Conservation (phyloP, 1,139 yeast genomes). For the Pichia sp. region DNA sequence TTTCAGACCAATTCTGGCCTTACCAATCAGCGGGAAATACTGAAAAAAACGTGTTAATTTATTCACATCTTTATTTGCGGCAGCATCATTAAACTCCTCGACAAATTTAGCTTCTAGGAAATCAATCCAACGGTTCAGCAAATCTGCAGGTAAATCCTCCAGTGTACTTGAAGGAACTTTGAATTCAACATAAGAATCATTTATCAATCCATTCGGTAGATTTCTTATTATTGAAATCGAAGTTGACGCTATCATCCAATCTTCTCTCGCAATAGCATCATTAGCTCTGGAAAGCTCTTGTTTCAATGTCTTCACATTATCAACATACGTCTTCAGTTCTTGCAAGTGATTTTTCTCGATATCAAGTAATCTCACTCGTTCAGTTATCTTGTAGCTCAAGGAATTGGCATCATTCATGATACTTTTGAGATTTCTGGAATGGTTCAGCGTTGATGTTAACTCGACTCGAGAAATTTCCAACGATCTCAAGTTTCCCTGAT, state of each 20-base stretch:
- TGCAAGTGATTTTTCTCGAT: conserved; percentile 63
- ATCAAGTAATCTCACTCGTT: conserved; percentile 62
- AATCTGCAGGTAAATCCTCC: conserved; percentile 68
- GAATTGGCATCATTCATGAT: conserved; percentile 54
- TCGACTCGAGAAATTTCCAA: conserved; percentile 33
- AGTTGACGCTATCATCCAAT: conserved; percentile 68
- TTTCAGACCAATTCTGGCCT: conserved; percentile 62
- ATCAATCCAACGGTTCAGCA: conserved; percentile 50
- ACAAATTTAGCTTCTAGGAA: conserved; percentile 52
- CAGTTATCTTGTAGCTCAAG: conserved; percentile 60
- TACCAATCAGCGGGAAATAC: conserved; percentile 78
- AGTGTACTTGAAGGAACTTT: conserved; percentile 88
- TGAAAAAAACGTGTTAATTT: conserved; percentile 73
- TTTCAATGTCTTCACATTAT: conserved; percentile 54
- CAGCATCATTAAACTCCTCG: conserved; percentile 61
- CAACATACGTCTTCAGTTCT: conserved; percentile 56
- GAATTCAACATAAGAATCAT: conserved; percentile 67
- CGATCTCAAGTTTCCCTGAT: conserved; percentile 20
- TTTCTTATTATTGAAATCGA: conserved; percentile 47
- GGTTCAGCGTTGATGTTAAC: conserved; percentile 33
- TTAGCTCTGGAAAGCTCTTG: conserved; percentile 59
- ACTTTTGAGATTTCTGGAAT: conserved; percentile 35
- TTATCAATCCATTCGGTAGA: conserved; percentile 44
- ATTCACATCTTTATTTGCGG: conserved; percentile 55
- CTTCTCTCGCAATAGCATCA: conserved; percentile 55